Evolutionary conservation across 2,329 filamentous ascomycete species (phyloP).

Genomic region (Fusarium devonianum): DNA sequence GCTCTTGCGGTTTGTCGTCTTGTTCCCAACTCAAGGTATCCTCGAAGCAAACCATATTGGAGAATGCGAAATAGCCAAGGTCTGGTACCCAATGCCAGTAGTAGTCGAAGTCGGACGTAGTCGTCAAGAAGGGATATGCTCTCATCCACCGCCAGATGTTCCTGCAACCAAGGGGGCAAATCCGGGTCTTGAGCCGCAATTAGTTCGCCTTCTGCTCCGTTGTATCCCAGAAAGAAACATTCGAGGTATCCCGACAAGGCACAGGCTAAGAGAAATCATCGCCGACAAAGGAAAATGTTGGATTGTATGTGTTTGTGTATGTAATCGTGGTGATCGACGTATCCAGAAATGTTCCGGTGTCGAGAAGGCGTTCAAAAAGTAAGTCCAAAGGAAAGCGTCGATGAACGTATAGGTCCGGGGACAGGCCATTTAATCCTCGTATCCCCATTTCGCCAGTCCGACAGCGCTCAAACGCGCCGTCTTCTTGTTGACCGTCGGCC

Average conservation of each 20-base stretch:
- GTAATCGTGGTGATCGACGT: slow-evolving; percentile 32
- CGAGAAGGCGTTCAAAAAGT: slow-evolving; percentile 25
- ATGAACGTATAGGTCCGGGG: slow-evolving; percentile 16
- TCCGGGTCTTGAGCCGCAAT: slow-evolving; percentile 8
- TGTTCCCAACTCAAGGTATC: too few species aligned
- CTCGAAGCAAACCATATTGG: slow-evolving; percentile 20
- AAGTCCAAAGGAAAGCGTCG: too few species aligned
- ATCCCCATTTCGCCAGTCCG: slow-evolving; percentile 36
- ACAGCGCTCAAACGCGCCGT: slow-evolving; percentile 50
- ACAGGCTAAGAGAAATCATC: slow-evolving; percentile 27
- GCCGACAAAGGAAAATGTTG: slow-evolving; percentile 39
- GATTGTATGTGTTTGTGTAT: slow-evolving; percentile 22
- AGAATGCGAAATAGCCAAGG: slow-evolving; percentile 25
- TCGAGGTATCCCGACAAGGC: slow-evolving; percentile 19
- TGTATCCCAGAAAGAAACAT: slow-evolving; percentile 21
- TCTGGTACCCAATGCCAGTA: slow-evolving; percentile 14
- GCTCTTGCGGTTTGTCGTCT: too few species aligned
- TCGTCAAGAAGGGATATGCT: slow-evolving; percentile 14
- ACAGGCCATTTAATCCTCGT: slow-evolving; percentile 32
- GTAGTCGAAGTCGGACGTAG: slow-evolving; percentile 6
- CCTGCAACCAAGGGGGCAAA: slow-evolving; percentile 12
- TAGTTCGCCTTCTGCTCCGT: slow-evolving; percentile 14
- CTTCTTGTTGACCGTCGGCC: slow-evolving; percentile 47
- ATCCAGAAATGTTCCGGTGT: slow-evolving; percentile 31
- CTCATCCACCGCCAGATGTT: slow-evolving; percentile 13